Conservation (phyloP, 2,329 filamentous ascomycete species). For the Trichoderma koningiopsis region DNA sequence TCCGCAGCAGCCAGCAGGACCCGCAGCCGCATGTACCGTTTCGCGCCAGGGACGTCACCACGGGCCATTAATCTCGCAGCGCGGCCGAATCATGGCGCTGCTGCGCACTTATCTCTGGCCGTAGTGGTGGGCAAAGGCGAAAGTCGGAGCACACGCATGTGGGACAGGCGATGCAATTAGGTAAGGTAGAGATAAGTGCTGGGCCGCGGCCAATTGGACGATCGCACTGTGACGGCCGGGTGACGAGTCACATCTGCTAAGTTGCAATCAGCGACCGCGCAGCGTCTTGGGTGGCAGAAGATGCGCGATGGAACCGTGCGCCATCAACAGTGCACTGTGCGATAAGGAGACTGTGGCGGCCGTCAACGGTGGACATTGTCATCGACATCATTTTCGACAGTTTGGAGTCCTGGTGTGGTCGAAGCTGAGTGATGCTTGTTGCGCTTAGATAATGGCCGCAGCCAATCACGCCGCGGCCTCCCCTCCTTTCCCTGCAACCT, state of each 20-base stretch:
- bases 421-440: background rate
- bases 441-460: slow-evolving; percentile 10
- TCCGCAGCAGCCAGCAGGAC: no score
- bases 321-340: background rate
- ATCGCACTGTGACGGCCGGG: slow-evolving; percentile 17
- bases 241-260: slow-evolving; percentile 24
- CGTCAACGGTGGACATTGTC: background rate
- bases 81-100: slow-evolving; percentile 8
- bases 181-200: slow-evolving; percentile 23
- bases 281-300: background rate
- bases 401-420: background rate
- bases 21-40: background rate
- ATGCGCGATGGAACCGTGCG: slow-evolving; percentile 3
- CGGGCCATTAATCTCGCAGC: slow-evolving; percentile 21
- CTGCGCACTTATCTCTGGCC: slow-evolving; percentile 17
- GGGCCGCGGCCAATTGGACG: slow-evolving; percentile 17
- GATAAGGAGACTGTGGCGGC: background rate
- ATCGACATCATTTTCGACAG: background rate
- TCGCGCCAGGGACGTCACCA: slow-evolving; percentile 15
- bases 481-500: background rate
- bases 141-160: slow-evolving; percentile 9
- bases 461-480: background rate
- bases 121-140: slow-evolving; percentile 5
- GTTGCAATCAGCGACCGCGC: background rate
- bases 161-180: slow-evolving; percentile 23